Percentiles rank a stretch among this genome's conserved stretches.
Conservation (phyloP, 164 flowering plant genomes). For the Magnolia sinica region DNA sequence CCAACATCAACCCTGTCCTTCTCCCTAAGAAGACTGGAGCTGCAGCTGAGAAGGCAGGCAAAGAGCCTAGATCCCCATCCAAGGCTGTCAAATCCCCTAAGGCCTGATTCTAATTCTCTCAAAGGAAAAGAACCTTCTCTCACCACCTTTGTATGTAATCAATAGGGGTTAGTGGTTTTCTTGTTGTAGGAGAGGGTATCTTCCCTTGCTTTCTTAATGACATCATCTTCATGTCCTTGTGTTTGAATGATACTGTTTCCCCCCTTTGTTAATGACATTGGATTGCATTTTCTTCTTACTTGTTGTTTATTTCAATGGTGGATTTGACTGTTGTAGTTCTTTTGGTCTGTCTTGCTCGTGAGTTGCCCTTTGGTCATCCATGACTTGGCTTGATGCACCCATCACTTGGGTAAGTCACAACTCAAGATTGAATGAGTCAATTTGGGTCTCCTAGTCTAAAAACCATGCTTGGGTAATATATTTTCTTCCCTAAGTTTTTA, state of each 20-base stretch:
- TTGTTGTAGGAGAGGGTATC: background rate
- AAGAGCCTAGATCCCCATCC: slow-evolving; percentile 54
- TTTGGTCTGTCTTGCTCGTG: no score
- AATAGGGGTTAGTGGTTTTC: background rate
- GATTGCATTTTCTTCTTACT: background rate
- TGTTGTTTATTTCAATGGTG: background rate
- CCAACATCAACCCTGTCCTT: slow-evolving; percentile 67
- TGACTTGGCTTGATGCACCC: no score
- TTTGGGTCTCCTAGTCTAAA: no score
- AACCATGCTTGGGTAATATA: no score
- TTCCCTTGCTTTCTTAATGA: background rate
- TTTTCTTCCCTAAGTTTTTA: no score
- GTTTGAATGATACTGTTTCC: background rate
- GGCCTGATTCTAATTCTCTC: background rate
- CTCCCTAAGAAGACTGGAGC: slow-evolving; percentile 52
- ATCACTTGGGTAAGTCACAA: no score
- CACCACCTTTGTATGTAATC: background rate
- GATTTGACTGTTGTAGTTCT: background rate
- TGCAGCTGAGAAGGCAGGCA: slow-evolving; percentile 27
- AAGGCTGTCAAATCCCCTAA: slow-evolving; percentile 17
- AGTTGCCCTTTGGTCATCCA: no score
- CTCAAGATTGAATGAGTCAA: no score
- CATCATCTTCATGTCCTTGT: background rate
- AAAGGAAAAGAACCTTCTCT: background rate
- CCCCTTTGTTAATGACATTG: background rate